phyloP scores from a whole-genome alignment of 495 filamentous ascomycete genomes.

The Annulohypoxylon stygium region DNA sequence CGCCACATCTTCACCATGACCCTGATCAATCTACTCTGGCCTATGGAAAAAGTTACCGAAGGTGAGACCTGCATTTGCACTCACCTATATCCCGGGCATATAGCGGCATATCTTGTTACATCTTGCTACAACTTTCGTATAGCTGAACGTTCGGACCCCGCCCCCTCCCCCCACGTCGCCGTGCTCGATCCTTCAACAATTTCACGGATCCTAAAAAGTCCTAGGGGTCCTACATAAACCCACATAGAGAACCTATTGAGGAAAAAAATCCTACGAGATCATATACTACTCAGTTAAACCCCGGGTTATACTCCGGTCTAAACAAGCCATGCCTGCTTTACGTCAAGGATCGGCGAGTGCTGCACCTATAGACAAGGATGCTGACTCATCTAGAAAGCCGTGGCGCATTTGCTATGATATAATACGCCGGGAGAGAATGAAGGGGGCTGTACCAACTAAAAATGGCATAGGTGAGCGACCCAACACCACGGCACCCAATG shows the following conservation, averaged over 20 bases:
- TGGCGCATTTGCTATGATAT: slow-evolving; percentile 8
- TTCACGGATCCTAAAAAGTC: neutral
- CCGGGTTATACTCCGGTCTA: slow-evolving; percentile 13
- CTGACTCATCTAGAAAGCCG: neutral
- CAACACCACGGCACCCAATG: slow-evolving; percentile 40
- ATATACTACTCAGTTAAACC: slow-evolving; percentile 2
- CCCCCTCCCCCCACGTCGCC: slow-evolving; percentile 10
- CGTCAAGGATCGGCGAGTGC: slow-evolving; percentile 25
- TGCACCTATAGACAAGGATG: slow-evolving; percentile 19
- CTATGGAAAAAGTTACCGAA: slow-evolving; percentile 17
- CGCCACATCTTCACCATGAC: slow-evolving; percentile 31
- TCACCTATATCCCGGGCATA: slow-evolving; percentile 18
- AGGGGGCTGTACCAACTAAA: slow-evolving; percentile 14
- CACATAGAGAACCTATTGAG: neutral
- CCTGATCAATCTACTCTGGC: slow-evolving; percentile 18
- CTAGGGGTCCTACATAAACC: slow-evolving; percentile 10
- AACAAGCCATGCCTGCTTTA: slow-evolving; percentile 2
- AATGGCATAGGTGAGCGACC: slow-evolving; percentile 28
- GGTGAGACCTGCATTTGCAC: slow-evolving; percentile 15
- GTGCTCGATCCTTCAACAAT: slow-evolving; percentile 17
- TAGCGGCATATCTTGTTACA: neutral
- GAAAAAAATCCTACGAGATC: neutral
- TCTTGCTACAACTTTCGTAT: neutral
- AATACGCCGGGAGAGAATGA: neutral
- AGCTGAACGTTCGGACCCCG: slow-evolving; percentile 12